Percentiles rank a stretch among this genome's conserved stretches.
Evolutionary conservation across 495 filamentous ascomycete genomes (phyloP).

Genomic region (Podospora pseudocomata): DNA sequence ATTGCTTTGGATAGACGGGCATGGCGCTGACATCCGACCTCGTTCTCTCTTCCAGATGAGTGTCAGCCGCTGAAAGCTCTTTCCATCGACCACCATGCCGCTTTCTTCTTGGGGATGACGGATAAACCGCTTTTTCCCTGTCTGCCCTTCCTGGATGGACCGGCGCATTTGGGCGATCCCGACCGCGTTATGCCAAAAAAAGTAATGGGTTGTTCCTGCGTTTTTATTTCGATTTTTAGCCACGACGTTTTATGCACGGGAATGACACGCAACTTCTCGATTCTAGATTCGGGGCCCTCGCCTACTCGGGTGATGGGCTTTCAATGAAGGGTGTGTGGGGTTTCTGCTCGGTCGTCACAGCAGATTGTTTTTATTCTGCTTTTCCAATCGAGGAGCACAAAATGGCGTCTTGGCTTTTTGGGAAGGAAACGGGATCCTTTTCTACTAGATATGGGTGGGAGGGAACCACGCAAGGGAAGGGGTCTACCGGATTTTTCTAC

Average conservation of each 20-base stretch:
- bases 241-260: conserved; percentile 23
- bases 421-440: conserved; percentile 4
- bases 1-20: conserved; percentile 26
- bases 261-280: conserved; percentile 13
- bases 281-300: conserved; percentile 11
- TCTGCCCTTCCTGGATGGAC: conserved; percentile 2
- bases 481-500: background rate
- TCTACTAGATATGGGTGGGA: conserved; percentile 6
- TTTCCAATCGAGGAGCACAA: conserved; percentile 2
- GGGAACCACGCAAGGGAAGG: background rate
- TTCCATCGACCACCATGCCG: conserved; percentile 3
- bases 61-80: background rate
- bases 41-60: background rate
- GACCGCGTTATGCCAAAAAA: conserved; percentile 9
- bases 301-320: background rate
- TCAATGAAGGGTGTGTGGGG: conserved; percentile 13
- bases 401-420: background rate
- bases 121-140: conserved; percentile 7
- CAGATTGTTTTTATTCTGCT: conserved; percentile 12
- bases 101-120: conserved; percentile 8
- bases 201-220: conserved; percentile 16
- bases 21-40: conserved; percentile 12
- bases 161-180: conserved; percentile 9
- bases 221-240: conserved; percentile 7
- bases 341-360: conserved; percentile 14